Percentiles rank a stretch among this genome's conserved stretches.
Conservation (phyloP, 108 stramenopile species). For the Cafeteria roenbergensis region DNA sequence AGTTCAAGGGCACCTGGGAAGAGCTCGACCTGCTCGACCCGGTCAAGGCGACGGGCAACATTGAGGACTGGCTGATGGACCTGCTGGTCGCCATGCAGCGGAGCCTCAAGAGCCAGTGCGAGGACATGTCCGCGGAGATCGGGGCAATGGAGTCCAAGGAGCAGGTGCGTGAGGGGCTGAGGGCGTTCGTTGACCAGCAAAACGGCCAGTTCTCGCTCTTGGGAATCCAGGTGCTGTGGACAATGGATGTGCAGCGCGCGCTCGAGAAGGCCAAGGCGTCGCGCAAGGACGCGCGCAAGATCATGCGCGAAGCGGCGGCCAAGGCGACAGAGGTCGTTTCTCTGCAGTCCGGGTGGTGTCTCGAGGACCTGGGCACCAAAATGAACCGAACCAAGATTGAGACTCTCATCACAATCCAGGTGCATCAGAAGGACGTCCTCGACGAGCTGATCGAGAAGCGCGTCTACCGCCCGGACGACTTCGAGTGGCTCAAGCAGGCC, state of each 20-base stretch:
- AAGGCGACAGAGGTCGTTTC: constrained; percentile 29
- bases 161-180: constrained; percentile 30
- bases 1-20: constrained; percentile 35
- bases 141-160: constrained; percentile 25
- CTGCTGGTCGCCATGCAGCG: constrained; percentile 33
- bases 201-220: constrained; percentile 50
- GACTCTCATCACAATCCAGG: constrained; percentile 48
- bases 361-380: constrained; percentile 46
- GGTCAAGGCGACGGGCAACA: constrained; percentile 41
- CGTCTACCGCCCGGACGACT: constrained; percentile 24
- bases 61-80: constrained; percentile 48
- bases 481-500: constrained; percentile 48
- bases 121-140: constrained; percentile 21
- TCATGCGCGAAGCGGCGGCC: constrained; percentile 37
- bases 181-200: constrained; percentile 35
- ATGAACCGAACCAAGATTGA: constrained; percentile 57
- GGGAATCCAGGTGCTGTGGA: constrained; percentile 52
- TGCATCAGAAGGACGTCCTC: constrained; percentile 46
- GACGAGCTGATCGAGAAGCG: constrained; percentile 31
- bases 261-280: constrained; percentile 37
- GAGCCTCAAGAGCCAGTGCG: constrained; percentile 43
- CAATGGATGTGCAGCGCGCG: no score
- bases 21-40: constrained; percentile 21
- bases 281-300: constrained; percentile 28
- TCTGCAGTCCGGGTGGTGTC: constrained; percentile 44